Evolutionary conservation across 2,329 filamentous ascomycete species (phyloP), one percentile per base, ranked within the genome.

Genomic region (Zelopaecilomyces penicillatus): DNA sequence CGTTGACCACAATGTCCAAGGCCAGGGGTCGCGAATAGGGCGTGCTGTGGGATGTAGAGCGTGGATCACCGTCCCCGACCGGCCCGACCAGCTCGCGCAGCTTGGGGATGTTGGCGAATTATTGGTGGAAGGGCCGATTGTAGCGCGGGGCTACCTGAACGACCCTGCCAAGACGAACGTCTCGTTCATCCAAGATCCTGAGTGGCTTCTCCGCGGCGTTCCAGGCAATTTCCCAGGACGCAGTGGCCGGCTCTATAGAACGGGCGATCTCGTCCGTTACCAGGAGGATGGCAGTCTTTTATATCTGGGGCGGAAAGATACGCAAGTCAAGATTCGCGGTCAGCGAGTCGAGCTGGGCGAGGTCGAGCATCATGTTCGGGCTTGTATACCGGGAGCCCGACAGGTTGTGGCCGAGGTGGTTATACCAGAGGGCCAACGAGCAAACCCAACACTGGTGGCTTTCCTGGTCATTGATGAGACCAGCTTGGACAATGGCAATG

Each of bases 31-130:
- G 19, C 42, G 37, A 36, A 39, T 10, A 37, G 42, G 6, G 39
- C 29, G 30, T 32, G 36, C 37, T 19, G 36, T 4, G n/a, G 42
- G 42, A 44, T 44, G 11, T 10, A 39, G 9, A 44, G 39, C 10
- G 42, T 39, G 5, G 12, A 39, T 5, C 12, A 44, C 38, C 19
- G 19, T 19, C 19, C 19, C 19, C 19, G 19, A 19, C 19, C 19
- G 19, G 19, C 19, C 3, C 19, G 19, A 61, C 39, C 34, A 41
- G 1, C 53, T 67, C 3, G 32, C 57, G 0, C 60, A 60, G 2
- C 48, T 63, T 3, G 65, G 62, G 1, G 52, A 51, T 3, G 50
- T 58, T 26, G 39, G 39, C n/a, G 39, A 41, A 27, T 19, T 41
- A 5, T 2, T 34, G 29, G n/a, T 41, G 5, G 39, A 41, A 33